phyloP scores from a whole-genome alignment of 345 rosid species.

The Cardamine chenopodiifolia region DNA sequence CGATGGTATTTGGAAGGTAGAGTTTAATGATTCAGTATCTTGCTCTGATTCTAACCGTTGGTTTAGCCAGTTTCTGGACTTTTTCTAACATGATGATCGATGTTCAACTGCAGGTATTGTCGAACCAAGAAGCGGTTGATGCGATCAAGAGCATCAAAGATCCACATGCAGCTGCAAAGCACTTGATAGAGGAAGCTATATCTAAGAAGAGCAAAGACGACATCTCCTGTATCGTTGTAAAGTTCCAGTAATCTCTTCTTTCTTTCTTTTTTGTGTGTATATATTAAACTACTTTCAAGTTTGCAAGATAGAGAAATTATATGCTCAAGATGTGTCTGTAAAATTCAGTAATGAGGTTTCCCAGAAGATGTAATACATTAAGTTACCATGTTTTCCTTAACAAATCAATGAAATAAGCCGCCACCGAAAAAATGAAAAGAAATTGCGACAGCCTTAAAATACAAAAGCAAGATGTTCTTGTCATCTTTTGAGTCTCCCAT shows the following conservation, averaged over 20 bases:
- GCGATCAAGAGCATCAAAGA: slow-evolving; percentile 62
- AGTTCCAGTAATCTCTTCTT: slow-evolving; percentile 50
- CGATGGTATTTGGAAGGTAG: slow-evolving; percentile 93
- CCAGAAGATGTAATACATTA: slow-evolving; percentile 31
- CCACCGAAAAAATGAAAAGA: background rate
- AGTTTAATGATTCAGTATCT: slow-evolving; percentile 1
- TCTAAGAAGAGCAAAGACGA: slow-evolving; percentile 82
- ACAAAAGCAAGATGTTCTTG: background rate
- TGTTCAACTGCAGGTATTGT: slow-evolving; percentile 56
- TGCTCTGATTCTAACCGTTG: background rate
- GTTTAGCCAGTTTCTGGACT: background rate
- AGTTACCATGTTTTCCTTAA: background rate
- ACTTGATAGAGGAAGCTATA: slow-evolving; percentile 66
- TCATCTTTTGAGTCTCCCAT: slow-evolving; percentile 9
- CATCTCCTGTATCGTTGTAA: slow-evolving; percentile 87
- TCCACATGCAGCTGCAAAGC: slow-evolving; percentile 68
- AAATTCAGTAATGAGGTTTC: slow-evolving; percentile 16
- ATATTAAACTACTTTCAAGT: background rate
- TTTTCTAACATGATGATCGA: slow-evolving; percentile 6
- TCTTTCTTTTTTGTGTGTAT: background rate
- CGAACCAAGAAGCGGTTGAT: slow-evolving; percentile 81
- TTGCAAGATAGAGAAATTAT: slow-evolving; percentile 19
- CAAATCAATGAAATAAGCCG: background rate
- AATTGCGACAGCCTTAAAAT: background rate
- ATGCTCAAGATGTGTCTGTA: slow-evolving; percentile 7